Conservation (phyloP, 139 green algal genomes). For the Edaphochlamys debaryana region DNA sequence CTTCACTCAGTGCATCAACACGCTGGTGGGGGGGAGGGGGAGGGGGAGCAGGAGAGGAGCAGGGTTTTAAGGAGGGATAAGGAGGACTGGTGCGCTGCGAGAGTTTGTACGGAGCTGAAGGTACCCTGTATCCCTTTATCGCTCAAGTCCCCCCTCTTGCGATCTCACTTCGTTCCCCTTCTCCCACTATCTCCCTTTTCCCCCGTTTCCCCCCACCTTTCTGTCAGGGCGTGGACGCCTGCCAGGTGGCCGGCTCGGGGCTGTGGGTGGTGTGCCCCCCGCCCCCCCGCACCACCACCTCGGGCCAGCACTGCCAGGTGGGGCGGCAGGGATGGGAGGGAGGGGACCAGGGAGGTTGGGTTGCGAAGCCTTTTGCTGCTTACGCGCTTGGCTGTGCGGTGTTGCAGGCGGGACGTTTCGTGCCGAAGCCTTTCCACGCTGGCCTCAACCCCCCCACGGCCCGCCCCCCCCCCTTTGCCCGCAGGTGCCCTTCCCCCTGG, state of each 20-base stretch:
- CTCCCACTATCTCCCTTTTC: too few relatives aligned
- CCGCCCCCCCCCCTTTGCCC: not conserved
- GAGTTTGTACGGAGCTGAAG: too few relatives aligned
- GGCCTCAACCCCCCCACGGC: not conserved
- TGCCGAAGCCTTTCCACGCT: not conserved
- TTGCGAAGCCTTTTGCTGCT: too few relatives aligned
- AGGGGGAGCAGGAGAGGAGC: not conserved
- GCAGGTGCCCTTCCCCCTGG: conserved; percentile 28
- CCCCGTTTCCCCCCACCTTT: not conserved
- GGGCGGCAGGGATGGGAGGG: not conserved
- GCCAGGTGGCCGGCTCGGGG: not conserved
- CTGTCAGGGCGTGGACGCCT: conserved; percentile 23
- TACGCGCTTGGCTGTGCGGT: too few relatives aligned
- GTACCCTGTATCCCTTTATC: too few relatives aligned
- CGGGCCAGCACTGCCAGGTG: conserved; percentile 26
- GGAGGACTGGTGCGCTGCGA: too few relatives aligned
- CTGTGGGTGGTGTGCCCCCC: conserved; percentile 38
- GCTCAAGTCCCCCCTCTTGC: too few relatives aligned
- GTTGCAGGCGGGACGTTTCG: too few relatives aligned
- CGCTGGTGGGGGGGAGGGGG: conserved; percentile 1
- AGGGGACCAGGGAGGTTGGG: too few relatives aligned
- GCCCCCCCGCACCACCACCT: not conserved
- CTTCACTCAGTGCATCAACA: conserved; percentile 22
- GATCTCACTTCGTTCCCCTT: not conserved
- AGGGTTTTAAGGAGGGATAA: too few relatives aligned